phyloP scores from a whole-genome alignment of 306 rosid genomes.

The Vachellia collinsii region DNA sequence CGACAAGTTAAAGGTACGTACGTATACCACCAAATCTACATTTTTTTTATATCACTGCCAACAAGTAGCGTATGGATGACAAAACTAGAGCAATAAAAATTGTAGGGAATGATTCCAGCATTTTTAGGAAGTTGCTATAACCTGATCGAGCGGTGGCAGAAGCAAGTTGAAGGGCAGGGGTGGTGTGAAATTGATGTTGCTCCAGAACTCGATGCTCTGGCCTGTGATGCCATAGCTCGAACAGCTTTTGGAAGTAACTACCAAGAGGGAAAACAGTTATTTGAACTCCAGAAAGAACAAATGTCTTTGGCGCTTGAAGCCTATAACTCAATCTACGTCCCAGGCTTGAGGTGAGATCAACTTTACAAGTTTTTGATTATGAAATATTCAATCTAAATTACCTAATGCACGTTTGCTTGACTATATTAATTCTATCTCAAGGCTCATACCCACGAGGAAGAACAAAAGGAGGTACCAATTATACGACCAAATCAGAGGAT shows the following conservation, averaged over 20 bases:
- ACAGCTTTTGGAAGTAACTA: slow-evolving; percentile 54
- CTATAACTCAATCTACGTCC: slow-evolving; percentile 40
- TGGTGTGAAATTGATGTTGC: slow-evolving; percentile 50
- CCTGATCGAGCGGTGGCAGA: slow-evolving; percentile 44
- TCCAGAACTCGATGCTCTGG: slow-evolving; percentile 37
- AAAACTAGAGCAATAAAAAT: neutral
- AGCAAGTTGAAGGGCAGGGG: slow-evolving; percentile 29
- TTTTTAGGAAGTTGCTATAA: slow-evolving; percentile 45
- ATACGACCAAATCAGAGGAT: slow-evolving; percentile 44
- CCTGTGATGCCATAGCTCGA: slow-evolving; percentile 49
- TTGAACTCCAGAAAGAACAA: slow-evolving; percentile 52
- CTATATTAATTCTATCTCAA: neutral
- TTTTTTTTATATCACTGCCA: neutral
- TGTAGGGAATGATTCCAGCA: slow-evolving; percentile 50
- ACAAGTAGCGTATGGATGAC: neutral
- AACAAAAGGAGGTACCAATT: slow-evolving; percentile 46
- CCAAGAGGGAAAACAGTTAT: slow-evolving; percentile 52
- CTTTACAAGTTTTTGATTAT: too few relatives aligned
- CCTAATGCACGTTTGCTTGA: neutral
- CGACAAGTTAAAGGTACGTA: slow-evolving; percentile 48
- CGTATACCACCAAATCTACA: neutral
- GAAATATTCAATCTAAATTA: too few relatives aligned
- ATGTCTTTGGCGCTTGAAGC: slow-evolving; percentile 45
- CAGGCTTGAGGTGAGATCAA: slow-evolving; percentile 44
- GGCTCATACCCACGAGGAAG: slow-evolving; percentile 51